Percentiles rank a stretch among this genome's conserved stretches.
Conservation (phyloP, 1,284 basidiomycete genomes). For the Vanrija sp. region DNA sequence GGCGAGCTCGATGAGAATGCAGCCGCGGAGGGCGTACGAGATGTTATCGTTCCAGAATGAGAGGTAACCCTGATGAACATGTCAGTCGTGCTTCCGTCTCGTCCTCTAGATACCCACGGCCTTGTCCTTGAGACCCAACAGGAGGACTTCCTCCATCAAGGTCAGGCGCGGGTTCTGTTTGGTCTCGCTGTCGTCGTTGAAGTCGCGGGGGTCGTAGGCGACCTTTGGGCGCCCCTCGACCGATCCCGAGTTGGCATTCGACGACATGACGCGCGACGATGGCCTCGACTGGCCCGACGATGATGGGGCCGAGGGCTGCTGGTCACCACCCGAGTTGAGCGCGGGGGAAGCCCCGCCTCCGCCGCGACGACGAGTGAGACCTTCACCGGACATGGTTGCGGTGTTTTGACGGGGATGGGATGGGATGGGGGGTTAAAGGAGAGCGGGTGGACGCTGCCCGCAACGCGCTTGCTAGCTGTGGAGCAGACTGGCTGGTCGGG, state of each 20-base stretch:
- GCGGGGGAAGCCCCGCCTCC: conserved; percentile 33
- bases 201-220: conserved; percentile 89
- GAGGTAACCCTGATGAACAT: conserved; percentile 66
- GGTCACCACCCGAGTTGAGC: conserved; percentile 13
- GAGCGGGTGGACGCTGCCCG: neutral
- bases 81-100: neutral
- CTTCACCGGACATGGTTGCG: conserved; percentile 36
- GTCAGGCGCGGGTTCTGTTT: conserved; percentile 77
- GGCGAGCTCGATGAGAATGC: conserved; percentile 90
- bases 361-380: conserved; percentile 46
- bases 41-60: conserved; percentile 99
- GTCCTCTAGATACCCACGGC: conserved; percentile 56
- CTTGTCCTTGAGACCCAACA: conserved; percentile 88
- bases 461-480: neutral
- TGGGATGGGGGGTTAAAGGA: neutral
- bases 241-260: conserved; percentile 57
- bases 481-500: neutral
- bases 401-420: neutral
- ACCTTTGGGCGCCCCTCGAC: conserved; percentile 79
- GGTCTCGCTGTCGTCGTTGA: conserved; percentile 72
- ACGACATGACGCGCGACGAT: conserved; percentile 4
- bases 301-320: conserved; percentile 5
- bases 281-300: conserved; percentile 5
- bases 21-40: conserved; percentile 88
- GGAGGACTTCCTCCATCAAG: conserved; percentile 92